Evolutionary conservation across 1,139 yeast genomes (phyloP), one percentile per base, ranked within the genome.

Genomic region (Geotrichum fermentans): DNA sequence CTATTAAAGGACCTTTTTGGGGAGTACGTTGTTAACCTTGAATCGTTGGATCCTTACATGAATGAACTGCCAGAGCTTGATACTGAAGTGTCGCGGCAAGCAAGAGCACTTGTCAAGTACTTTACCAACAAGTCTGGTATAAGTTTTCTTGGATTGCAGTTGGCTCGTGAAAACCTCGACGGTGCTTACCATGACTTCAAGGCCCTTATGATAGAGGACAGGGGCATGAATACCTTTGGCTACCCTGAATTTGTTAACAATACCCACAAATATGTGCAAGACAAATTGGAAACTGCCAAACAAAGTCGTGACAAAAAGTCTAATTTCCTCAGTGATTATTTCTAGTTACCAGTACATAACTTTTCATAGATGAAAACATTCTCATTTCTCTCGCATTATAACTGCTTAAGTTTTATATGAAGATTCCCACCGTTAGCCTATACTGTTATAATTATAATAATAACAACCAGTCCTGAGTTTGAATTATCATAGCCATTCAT

Each of bases 1-100:
- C 70, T 92, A 32, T 63, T 92, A 26, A 71, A 77, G 55, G 97
- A 90, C 64, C 68, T 92, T 51, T 82, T 90, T 61, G 96, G 95
- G 0, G 73, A 78, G 18, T 71, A 71, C 3, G 56, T 73, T 1
- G 61, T 74, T 6, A 64, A 69, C 5, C 68, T 85, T 20, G 73
- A 73, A 45, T 71, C 80, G 2, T 61, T 77, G n/a, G 60, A 71
- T 26, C 68, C 76, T 20, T 58, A 64, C n/a, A 58, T 74, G 41
- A 79, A 77, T 58, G 82, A 79, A 57, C 69, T 92, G 40, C 97
- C 97, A 0, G 78, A 70, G 26, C 65, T 87, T 18, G 81, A 80
- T 5, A 83, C 95, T 0, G 80, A 75, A 29, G 78, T 90, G 43
- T 85, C 89, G 7, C 61, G 63, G 43, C 89, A 87, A 61, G 83